A percentile compares a stretch with the other conserved stretches of the same genome.
Conservation (phyloP, 2,329 filamentous ascomycete species). For the Fusarium subtropicale region DNA sequence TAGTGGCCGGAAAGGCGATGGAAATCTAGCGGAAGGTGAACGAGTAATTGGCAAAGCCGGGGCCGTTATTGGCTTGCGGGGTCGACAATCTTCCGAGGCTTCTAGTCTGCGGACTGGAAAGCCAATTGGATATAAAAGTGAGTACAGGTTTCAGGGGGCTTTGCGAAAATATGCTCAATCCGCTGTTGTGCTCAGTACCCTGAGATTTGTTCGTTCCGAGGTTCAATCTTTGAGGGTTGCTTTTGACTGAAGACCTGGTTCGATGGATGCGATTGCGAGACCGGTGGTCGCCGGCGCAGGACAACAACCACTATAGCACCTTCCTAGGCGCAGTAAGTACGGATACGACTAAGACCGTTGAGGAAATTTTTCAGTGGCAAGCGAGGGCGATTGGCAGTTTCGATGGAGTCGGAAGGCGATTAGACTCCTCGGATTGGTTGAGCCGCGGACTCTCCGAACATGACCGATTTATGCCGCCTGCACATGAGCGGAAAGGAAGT, state of each 20-base stretch:
- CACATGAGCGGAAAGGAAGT: conserved; percentile 27
- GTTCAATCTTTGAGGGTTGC: not conserved
- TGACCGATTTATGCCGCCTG: conserved; percentile 40
- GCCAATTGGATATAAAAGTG: not conserved
- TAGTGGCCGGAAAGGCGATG: conserved; percentile 21
- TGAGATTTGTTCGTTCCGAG: conserved; percentile 9
- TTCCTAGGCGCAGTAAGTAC: not conserved
- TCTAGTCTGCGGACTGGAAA: not conserved
- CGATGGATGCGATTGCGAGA: conserved; percentile 19
- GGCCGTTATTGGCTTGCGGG: conserved; percentile 45
- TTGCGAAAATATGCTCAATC: not conserved
- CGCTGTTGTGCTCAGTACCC: not conserved
- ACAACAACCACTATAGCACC: not conserved
- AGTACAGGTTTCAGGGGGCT: not conserved
- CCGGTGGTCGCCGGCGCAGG: conserved; percentile 30
- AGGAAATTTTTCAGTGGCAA: conserved; percentile 28
- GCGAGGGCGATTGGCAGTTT: conserved; percentile 25
- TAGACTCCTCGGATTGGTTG: conserved; percentile 12
- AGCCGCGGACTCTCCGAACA: conserved; percentile 39
- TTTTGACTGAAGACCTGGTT: conserved; percentile 10
- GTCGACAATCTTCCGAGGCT: conserved; percentile 18
- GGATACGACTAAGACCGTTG: conserved; percentile 16
- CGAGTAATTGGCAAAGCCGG: conserved; percentile 45
- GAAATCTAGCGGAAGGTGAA: conserved; percentile 3
- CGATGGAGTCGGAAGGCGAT: not conserved